Evolutionary conservation across 169 alveolate species (phyloP).

Genomic region (Perkinsus olseni): DNA sequence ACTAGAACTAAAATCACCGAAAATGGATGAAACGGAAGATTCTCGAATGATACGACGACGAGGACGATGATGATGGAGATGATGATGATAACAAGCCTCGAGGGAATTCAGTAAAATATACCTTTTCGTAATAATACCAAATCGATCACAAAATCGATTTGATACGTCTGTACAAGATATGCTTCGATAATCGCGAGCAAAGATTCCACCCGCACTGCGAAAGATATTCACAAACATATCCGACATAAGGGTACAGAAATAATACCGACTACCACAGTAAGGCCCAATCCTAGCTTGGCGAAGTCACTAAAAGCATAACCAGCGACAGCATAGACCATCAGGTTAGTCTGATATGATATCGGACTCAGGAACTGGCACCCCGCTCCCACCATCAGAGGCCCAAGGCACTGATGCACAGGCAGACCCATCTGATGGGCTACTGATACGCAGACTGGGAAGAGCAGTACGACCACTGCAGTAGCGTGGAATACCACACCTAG

Average conservation of each 20-base stretch:
- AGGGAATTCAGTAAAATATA: neutral
- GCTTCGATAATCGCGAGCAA: neutral
- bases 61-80: neutral
- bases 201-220: neutral
- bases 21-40: neutral
- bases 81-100: neutral
- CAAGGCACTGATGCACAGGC: conserved; percentile 9
- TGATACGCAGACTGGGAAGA: conserved; percentile 5
- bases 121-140: neutral
- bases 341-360: conserved; percentile 13
- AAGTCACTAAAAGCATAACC: conserved; percentile 2
- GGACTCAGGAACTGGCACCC: conserved; percentile 16
- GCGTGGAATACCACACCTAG: conserved; percentile 17
- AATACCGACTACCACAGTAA: neutral
- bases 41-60: neutral
- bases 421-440: neutral
- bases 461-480: conserved; percentile 15
- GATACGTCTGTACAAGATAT: too few relatives aligned
- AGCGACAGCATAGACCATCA: conserved; percentile 9
- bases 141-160: neutral
- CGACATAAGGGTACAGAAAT: neutral
- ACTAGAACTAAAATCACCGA: neutral
- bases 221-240: neutral
- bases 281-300: neutral
- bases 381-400: neutral